A percentile compares a stretch with the other conserved stretches of the same genome.
These are phyloP conservation scores for Fragaria nilgerrensis DNA, from an alignment of 306 rosid genomes.

Conservation along the genomic window DNA sequence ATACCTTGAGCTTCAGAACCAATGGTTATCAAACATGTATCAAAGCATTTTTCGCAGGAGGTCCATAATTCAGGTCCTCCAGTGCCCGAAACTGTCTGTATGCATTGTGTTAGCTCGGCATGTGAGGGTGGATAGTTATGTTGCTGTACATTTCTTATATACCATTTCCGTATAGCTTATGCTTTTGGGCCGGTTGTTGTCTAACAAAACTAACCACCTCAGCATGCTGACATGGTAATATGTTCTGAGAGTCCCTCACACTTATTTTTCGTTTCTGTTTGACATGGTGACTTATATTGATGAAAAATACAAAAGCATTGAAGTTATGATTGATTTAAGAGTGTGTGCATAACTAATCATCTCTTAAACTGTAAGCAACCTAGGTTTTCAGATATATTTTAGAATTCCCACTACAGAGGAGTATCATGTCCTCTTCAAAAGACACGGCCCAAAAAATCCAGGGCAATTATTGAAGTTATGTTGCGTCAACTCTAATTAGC, in stretches of 20 bases:
- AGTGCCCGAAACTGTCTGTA: background rate
- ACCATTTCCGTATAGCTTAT: background rate
- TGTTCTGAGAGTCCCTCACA: background rate
- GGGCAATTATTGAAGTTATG: background rate
- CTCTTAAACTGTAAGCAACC: background rate
- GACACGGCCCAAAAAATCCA: background rate
- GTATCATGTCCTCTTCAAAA: background rate
- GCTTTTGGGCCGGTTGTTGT: background rate
- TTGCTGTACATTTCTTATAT: background rate
- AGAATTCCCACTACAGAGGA: background rate
- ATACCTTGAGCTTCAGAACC: background rate
- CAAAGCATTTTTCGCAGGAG: background rate
- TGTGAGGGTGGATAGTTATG: background rate
- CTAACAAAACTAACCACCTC: background rate
- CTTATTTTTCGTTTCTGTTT: background rate
- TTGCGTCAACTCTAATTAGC: background rate
- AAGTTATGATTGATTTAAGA: background rate
- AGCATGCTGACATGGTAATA: background rate
- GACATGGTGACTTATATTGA: background rate
- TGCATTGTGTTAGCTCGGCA: background rate
- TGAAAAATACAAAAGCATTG: background rate
- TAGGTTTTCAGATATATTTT: background rate
- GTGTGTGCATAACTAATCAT: background rate
- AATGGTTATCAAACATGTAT: background rate
- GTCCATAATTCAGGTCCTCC: background rate